Conservation (phyloP, 2,329 filamentous ascomycete species). For the Penicillium sp. region DNA sequence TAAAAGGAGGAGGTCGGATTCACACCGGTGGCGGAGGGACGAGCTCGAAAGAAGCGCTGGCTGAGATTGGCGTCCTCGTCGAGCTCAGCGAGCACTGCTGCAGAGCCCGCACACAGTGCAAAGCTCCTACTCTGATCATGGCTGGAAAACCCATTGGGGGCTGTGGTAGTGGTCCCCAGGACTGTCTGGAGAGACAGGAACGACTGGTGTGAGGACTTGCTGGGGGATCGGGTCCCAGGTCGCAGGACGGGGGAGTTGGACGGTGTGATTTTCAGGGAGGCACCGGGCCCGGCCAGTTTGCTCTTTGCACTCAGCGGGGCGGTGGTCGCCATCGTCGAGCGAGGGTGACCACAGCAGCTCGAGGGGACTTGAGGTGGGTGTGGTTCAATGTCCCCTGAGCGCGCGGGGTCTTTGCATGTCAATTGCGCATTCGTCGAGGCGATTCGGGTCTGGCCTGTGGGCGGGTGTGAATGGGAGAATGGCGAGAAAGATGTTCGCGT, state of each 20-base stretch:
- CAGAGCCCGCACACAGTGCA: slow-evolving; percentile 87
- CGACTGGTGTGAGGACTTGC: slow-evolving; percentile 47
- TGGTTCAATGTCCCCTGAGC: slow-evolving; percentile 30
- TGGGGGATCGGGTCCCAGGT: slow-evolving; percentile 62
- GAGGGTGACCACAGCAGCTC: slow-evolving; percentile 19
- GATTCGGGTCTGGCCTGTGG: not conserved
- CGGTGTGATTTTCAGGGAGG: slow-evolving; percentile 65
- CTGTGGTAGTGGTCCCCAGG: slow-evolving; percentile 83
- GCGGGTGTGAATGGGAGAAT: slow-evolving; percentile 6
- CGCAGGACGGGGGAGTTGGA: slow-evolving; percentile 70
- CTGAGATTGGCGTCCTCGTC: slow-evolving; percentile 61
- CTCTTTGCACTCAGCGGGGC: slow-evolving; percentile 32
- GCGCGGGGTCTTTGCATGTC: slow-evolving; percentile 28
- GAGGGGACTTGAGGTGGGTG: slow-evolving; percentile 19
- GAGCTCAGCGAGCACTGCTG: slow-evolving; percentile 83
- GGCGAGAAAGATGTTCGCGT: slow-evolving; percentile 2
- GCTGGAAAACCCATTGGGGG: slow-evolving; percentile 81
- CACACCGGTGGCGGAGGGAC: slow-evolving; percentile 66
- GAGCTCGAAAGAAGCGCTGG: slow-evolving; percentile 88
- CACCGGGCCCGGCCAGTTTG: slow-evolving; percentile 33
- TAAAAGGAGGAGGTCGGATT: slow-evolving; percentile 58
- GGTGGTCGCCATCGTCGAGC: slow-evolving; percentile 38
- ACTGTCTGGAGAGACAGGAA: slow-evolving; percentile 74
- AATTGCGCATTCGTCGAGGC: slow-evolving; percentile 7
- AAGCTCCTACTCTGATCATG: slow-evolving; percentile 68